phyloP scores from a whole-genome alignment of 306 rosid genomes.

The Medicago arabica region DNA sequence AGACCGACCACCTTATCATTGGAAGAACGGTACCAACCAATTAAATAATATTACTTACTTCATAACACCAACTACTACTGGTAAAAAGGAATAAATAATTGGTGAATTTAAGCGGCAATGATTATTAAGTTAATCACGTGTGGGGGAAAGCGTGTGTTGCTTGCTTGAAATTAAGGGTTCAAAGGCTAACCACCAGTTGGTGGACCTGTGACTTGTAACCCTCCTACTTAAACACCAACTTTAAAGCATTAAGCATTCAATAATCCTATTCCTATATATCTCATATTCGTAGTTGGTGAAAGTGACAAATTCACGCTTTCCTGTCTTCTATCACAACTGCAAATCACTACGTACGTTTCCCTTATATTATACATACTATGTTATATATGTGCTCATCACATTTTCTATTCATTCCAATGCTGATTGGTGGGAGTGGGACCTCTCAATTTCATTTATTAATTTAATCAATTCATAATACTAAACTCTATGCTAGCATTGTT shows the following conservation, averaged over 20 bases:
- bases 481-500: too few species aligned
- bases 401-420: not conserved
- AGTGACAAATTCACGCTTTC: slow-evolving; percentile 47
- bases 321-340: not conserved
- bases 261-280: too few species aligned
- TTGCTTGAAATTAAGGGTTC: slow-evolving; percentile 67
- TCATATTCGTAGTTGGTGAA: slow-evolving; percentile 60
- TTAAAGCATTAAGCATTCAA: slow-evolving; percentile 50
- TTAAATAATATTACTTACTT: slow-evolving; percentile 41
- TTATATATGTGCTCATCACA: not conserved
- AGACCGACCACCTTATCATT: slow-evolving; percentile 76
- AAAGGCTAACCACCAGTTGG: slow-evolving; percentile 87
- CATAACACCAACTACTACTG: slow-evolving; percentile 57
- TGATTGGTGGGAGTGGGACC: too few species aligned
- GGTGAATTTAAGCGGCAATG: slow-evolving; percentile 54
- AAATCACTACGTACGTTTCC: not conserved
- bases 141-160: slow-evolving; percentile 38
- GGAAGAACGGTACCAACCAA: slow-evolving; percentile 85
- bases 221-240: slow-evolving; percentile 63
- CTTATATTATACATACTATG: too few species aligned
- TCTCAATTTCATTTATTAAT: too few species aligned
- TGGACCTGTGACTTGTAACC: slow-evolving; percentile 64
- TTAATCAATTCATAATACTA: too few species aligned
- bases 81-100: slow-evolving; percentile 54
- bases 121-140: slow-evolving; percentile 67